These are phyloP conservation scores for Alternaria novae-zelandiae DNA, from an alignment of 2,329 filamentous ascomycete species.

Conservation along the genomic window DNA sequence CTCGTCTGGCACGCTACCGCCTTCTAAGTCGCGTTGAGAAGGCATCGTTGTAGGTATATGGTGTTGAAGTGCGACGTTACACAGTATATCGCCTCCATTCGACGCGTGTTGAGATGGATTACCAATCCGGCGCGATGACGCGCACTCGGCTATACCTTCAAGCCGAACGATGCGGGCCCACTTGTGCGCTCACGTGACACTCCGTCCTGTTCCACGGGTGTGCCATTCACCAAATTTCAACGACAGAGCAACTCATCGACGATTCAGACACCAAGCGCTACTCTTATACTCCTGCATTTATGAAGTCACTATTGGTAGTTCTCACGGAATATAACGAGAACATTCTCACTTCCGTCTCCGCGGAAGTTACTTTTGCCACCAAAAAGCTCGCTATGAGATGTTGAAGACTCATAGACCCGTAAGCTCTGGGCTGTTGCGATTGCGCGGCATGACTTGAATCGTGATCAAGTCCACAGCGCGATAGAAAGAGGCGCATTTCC, in stretches of 20 bases:
- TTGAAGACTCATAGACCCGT: background rate
- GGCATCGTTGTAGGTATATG: conserved; percentile 6
- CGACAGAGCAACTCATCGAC: background rate
- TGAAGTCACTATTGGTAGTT: no score
- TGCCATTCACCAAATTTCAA: background rate
- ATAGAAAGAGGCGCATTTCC: background rate
- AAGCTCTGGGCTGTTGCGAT: background rate
- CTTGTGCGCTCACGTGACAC: background rate
- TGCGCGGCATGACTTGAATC: background rate
- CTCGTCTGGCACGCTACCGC: conserved; percentile 17
- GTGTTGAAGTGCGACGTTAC: background rate
- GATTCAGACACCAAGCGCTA: background rate
- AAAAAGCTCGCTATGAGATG: background rate
- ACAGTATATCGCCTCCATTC: background rate
- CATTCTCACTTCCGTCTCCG: background rate
- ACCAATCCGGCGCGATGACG: conserved; percentile 9
- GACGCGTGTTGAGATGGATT: background rate
- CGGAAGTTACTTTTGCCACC: background rate
- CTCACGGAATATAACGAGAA: background rate
- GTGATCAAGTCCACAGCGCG: background rate
- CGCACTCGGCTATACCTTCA: background rate
- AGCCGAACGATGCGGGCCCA: background rate
- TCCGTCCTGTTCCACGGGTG: background rate
- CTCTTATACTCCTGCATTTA: no score
- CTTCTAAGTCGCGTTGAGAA: conserved; percentile 17